phyloP scores from a whole-genome alignment of 2,329 filamentous ascomycete species.

The Dactylellina sp. region DNA sequence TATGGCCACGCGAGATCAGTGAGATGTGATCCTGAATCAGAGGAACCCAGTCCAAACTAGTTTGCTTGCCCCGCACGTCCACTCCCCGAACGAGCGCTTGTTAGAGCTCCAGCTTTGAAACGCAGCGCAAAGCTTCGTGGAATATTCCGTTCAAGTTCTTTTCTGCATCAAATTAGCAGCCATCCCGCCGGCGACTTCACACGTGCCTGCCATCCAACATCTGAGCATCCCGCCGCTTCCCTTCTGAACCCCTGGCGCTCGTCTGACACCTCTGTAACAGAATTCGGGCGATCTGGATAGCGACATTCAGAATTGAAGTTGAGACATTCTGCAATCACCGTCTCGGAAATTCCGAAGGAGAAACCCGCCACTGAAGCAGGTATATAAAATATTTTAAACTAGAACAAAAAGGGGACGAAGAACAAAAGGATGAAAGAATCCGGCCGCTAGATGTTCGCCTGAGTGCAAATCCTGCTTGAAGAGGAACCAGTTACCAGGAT shows the following conservation, averaged over 20 bases:
- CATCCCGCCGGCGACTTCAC: constrained; percentile 33
- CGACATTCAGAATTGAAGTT: neutral
- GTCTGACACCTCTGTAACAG: neutral
- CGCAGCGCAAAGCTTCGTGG: neutral
- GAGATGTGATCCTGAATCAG: neutral
- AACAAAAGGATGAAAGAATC: constrained; percentile 9
- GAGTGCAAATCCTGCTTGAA: constrained; percentile 4
- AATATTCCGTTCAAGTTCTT: constrained; percentile 15
- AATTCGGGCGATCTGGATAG: neutral
- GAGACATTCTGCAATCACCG: neutral
- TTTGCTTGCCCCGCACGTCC: constrained; percentile 20
- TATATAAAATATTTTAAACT: neutral
- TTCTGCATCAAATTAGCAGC: constrained; percentile 7
- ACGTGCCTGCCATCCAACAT: constrained; percentile 43
- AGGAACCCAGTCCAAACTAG: neutral
- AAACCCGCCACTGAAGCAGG: neutral
- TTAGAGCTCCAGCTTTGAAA: constrained; percentile 17
- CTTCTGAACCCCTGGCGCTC: too few species aligned
- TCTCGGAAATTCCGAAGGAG: neutral
- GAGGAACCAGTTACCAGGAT: constrained; percentile 47
- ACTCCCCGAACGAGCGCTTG: constrained; percentile 42
- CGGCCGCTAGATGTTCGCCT: constrained; percentile 14
- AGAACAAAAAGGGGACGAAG: neutral
- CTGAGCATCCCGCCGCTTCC: neutral
- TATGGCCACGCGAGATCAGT: constrained; percentile 33